phyloP scores from a whole-genome alignment of 2,329 filamentous ascomycete species.

The Fusarium praegraminearum region DNA sequence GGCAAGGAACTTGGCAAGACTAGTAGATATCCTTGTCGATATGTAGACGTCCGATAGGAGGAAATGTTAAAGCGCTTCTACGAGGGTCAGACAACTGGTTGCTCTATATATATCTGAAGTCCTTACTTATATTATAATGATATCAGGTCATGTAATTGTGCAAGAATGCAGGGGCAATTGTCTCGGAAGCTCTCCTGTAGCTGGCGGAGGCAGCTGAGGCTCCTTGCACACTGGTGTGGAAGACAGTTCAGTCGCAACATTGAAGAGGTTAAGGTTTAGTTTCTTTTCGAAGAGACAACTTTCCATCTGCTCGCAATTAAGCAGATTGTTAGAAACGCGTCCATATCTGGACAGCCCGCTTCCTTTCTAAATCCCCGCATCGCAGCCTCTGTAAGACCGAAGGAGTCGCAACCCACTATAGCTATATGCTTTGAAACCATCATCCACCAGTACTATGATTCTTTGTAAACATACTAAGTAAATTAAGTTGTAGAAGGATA shows the following conservation, averaged over 20 bases:
- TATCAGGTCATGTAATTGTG: too few relatives aligned
- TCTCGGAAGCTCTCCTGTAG: too few relatives aligned
- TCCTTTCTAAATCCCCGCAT: not conserved
- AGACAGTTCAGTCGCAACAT: too few relatives aligned
- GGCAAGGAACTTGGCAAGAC: not conserved
- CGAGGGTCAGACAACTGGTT: too few relatives aligned
- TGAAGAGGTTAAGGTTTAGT: too few relatives aligned
- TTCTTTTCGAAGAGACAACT: too few relatives aligned
- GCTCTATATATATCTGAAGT: too few relatives aligned
- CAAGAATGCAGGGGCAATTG: too few relatives aligned
- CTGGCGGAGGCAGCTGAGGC: too few relatives aligned
- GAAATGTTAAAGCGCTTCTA: accelerated
- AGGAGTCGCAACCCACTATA: not conserved
- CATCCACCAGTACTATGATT: not conserved
- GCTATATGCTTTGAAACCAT: not conserved
- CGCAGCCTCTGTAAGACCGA: not conserved
- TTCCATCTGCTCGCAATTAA: too few relatives aligned
- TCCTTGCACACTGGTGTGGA: too few relatives aligned
- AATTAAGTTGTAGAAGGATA: not conserved
- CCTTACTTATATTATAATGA: too few relatives aligned
- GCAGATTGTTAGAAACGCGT: not conserved
- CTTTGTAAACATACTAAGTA: not conserved
- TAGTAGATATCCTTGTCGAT: not conserved
- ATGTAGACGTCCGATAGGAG: not conserved
- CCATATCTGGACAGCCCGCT: not conserved